These are phyloP conservation scores for Grigorovia transvaalensis DNA, from an alignment of 805 yeast genomes.

Conservation along the genomic window DNA sequence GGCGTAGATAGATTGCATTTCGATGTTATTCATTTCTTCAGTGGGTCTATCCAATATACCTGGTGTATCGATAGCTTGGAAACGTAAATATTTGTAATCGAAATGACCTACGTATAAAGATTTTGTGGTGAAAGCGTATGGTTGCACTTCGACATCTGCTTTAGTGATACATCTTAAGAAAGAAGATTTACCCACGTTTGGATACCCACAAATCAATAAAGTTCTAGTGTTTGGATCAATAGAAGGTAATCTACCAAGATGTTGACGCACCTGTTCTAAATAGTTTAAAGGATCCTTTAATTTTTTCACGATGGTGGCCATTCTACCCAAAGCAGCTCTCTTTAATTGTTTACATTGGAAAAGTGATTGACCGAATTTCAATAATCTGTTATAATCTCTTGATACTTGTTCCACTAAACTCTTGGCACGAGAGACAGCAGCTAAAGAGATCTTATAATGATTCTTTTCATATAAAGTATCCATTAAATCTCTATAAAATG, in stretches of 20 bases:
- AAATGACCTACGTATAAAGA: constrained; percentile 96
- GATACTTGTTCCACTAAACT: constrained; percentile 91
- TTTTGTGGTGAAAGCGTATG: constrained; percentile 98
- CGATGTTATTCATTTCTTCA: constrained; percentile 98
- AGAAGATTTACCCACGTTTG: constrained; percentile 97
- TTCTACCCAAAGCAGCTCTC: constrained; percentile 97
- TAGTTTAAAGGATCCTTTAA: constrained; percentile 88
- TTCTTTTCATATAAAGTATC: constrained; percentile 96
- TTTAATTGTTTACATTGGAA: constrained; percentile 98
- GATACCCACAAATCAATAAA: constrained; percentile 93
- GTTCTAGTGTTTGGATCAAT: constrained; percentile 99
- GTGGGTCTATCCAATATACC: constrained; percentile 98
- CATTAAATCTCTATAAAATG: constrained; percentile 96
- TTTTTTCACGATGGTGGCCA: constrained; percentile 96
- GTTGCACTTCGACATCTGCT: constrained; percentile 98
- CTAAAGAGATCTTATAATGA: constrained; percentile 93
- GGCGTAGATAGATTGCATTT: constrained; percentile 98
- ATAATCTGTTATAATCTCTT: constrained; percentile 85
- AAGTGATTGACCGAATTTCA: constrained; percentile 94
- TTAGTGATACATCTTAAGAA: constrained; percentile 88
- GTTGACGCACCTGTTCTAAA: constrained; percentile 98
- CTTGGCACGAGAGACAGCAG: constrained; percentile 90
- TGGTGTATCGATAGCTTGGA: constrained; percentile 98
- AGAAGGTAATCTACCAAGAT: constrained; percentile 93
- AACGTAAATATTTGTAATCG: constrained; percentile 93